Percentiles rank a stretch among this genome's conserved stretches.
phyloP scores from a whole-genome alignment of 768 basidiomycete species.

The Leucosporidium creatinivorum region DNA sequence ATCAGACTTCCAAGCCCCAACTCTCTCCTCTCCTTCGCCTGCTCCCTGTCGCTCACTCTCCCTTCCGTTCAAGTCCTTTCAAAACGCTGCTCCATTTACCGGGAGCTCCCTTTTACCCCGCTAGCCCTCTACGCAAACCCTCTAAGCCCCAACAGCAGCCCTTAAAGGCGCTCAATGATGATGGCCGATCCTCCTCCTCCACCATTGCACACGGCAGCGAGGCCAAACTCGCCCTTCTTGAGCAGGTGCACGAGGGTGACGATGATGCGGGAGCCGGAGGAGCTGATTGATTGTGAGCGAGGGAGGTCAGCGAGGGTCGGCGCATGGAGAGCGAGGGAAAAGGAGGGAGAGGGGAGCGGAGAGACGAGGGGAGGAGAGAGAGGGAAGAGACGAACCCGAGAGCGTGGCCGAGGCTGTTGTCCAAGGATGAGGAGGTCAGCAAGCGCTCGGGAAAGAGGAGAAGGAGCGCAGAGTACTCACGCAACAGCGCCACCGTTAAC shows the following conservation, averaged over 20 bases:
- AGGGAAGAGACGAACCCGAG: slow-evolving; percentile 15
- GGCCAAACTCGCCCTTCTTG: slow-evolving; percentile 85
- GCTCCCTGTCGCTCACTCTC: too few species aligned
- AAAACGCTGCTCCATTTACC: too few species aligned
- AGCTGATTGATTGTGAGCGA: slow-evolving; percentile 78
- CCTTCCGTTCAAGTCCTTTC: too few species aligned
- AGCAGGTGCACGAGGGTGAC: slow-evolving; percentile 89
- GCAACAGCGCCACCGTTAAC: slow-evolving; percentile 81
- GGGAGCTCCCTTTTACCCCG: too few species aligned
- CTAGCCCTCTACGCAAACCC: too few species aligned
- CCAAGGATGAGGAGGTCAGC: background rate
- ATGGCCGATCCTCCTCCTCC: slow-evolving; percentile 85
- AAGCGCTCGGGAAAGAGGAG: background rate
- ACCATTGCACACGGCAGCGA: slow-evolving; percentile 94
- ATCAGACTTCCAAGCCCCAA: too few species aligned
- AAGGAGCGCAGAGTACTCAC: slow-evolving; percentile 50
- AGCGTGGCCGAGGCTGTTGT: slow-evolving; percentile 27
- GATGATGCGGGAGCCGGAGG: slow-evolving; percentile 87
- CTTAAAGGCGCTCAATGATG: slow-evolving; percentile 73
- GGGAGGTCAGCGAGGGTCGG: too few species aligned
- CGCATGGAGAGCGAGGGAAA: background rate
- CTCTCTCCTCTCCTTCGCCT: too few species aligned
- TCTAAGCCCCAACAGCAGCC: too few species aligned
- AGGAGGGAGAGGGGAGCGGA: too few species aligned
- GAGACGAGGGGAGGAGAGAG: too few species aligned